Evolutionary conservation across 176 grass and related monocot genomes (phyloP).

Genomic region (Zizania latifolia): DNA sequence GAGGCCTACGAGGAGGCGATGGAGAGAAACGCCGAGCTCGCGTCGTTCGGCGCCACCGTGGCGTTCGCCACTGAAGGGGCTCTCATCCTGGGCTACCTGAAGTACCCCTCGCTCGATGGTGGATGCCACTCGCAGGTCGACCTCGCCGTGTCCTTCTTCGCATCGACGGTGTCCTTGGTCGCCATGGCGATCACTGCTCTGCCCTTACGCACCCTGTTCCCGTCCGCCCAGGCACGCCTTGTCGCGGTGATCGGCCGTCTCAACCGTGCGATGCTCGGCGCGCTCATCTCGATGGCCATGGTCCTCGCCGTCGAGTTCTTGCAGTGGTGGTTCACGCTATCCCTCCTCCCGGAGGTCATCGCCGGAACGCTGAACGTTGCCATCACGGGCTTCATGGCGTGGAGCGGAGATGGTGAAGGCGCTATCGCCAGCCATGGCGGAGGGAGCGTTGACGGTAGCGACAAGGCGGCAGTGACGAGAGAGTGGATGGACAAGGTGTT

Average conservation of each 20-base stretch:
- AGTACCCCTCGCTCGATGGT: neutral
- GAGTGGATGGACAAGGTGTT: neutral
- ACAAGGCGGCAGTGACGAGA: neutral
- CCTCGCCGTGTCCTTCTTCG: slow-evolving; percentile 7
- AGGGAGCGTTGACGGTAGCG: neutral
- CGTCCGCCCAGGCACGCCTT: neutral
- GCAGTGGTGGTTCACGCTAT: neutral
- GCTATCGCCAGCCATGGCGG: too few relatives aligned
- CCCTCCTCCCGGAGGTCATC: neutral
- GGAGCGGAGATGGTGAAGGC: neutral
- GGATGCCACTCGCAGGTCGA: neutral
- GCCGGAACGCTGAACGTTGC: neutral
- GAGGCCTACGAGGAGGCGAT: neutral
- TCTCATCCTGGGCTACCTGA: slow-evolving; percentile 1
- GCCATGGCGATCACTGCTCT: slow-evolving; percentile 11
- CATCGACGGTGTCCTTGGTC: neutral
- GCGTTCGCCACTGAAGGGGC: neutral
- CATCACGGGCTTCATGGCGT: neutral
- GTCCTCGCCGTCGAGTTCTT: slow-evolving; percentile 7
- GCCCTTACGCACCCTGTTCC: neutral
- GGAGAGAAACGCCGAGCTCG: neutral
- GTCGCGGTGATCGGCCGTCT: neutral
- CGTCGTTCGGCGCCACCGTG: neutral
- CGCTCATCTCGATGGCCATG: neutral
- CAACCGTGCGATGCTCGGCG: neutral